Percentiles rank a stretch among this genome's conserved stretches.
phyloP scores from a whole-genome alignment of 2,329 filamentous ascomycete species.

The Hypoxylon sp. region DNA sequence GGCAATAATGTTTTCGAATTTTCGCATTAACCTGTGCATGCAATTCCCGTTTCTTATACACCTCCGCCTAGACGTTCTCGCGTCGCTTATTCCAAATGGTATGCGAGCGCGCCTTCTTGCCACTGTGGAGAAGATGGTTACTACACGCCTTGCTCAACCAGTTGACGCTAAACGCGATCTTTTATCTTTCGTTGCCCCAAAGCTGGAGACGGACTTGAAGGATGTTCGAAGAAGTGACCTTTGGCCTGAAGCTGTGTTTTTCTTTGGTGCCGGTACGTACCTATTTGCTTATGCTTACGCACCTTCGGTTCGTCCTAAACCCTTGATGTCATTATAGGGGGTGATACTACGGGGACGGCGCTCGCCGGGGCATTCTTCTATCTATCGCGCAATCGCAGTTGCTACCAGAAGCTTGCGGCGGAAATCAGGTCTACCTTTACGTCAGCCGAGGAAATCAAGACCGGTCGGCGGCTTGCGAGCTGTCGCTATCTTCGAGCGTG shows the following conservation, averaged over 20 bases:
- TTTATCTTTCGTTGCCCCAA: slow-evolving; percentile 6
- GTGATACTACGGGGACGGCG: background rate
- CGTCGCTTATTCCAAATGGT: slow-evolving; percentile 4
- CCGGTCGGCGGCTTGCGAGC: background rate
- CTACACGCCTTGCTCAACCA: slow-evolving; percentile 2
- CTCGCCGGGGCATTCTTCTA: slow-evolving; percentile 2
- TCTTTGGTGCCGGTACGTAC: slow-evolving; percentile 5
- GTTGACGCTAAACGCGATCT: slow-evolving; percentile 2
- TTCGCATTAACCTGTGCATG: slow-evolving; percentile 6
- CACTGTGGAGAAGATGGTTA: background rate
- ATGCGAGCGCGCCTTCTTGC: background rate
- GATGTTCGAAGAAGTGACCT: background rate
- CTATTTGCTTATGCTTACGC: background rate
- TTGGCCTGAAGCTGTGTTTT: slow-evolving; percentile 8
- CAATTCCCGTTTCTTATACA: background rate
- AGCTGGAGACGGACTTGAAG: slow-evolving; percentile 3
- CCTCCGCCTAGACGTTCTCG: background rate
- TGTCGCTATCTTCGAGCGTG: background rate
- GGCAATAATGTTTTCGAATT: background rate
- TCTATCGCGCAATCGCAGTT: background rate
- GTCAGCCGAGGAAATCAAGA: background rate
- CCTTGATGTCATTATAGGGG: background rate
- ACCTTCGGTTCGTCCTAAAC: background rate
- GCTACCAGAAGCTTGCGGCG: slow-evolving; percentile 6
- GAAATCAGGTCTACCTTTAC: slow-evolving; percentile 3